Conservation (phyloP, 2,329 filamentous ascomycete species). For the Lecanicillium sp. region DNA sequence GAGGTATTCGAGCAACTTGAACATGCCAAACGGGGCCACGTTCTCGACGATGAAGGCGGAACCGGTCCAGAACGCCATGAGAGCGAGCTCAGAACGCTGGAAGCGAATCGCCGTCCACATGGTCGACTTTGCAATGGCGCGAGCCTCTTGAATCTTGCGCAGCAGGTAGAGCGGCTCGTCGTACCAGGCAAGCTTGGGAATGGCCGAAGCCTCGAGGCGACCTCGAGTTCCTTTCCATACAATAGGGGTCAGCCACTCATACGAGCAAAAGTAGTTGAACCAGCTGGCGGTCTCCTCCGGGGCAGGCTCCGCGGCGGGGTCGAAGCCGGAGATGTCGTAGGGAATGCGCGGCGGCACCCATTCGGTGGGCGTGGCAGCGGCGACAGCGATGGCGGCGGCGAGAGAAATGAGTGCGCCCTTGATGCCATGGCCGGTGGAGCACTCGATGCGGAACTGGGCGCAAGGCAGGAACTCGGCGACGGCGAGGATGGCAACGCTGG, state of each 20-base stretch:
- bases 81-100: slow-evolving; percentile 34
- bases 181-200: slow-evolving; percentile 48
- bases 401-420: slow-evolving; percentile 32
- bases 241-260: slow-evolving; percentile 23
- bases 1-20: slow-evolving; percentile 46
- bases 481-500: slow-evolving; percentile 30
- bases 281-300: slow-evolving; percentile 50
- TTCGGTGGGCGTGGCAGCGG: slow-evolving; percentile 42
- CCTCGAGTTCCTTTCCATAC: slow-evolving; percentile 37
- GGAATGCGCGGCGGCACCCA: slow-evolving; percentile 41
- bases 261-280: slow-evolving; percentile 46
- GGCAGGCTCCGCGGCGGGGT: slow-evolving; percentile 33
- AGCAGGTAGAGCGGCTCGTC: slow-evolving; percentile 47
- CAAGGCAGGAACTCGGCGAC: slow-evolving; percentile 38
- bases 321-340: slow-evolving; percentile 32
- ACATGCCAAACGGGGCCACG: slow-evolving; percentile 47
- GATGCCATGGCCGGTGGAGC: slow-evolving; percentile 25
- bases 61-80: slow-evolving; percentile 40
- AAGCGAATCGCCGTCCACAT: slow-evolving; percentile 40
- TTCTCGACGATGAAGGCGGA: slow-evolving; percentile 40
- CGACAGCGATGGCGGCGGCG: slow-evolving; percentile 31
- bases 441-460: slow-evolving; percentile 30
- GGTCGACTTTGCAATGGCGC: slow-evolving; percentile 37
- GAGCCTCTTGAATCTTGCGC: slow-evolving; percentile 36
- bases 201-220: slow-evolving; percentile 40